Base-by-base conservation (phyloP, 345 rosid species). In the Rubroshorea leprosula region DNA sequence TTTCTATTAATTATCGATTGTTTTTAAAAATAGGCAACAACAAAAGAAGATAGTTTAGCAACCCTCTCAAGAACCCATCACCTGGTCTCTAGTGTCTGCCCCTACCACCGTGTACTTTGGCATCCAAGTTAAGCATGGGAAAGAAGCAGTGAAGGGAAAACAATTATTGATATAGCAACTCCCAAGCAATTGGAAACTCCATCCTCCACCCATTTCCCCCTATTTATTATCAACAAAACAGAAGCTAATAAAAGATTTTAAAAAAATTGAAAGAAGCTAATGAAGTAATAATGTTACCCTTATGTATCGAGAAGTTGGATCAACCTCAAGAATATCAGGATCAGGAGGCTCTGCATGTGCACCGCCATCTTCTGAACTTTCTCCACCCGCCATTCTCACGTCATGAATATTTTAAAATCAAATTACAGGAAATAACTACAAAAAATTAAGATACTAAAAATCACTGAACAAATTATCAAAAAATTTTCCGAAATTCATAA, bases 271-370 rank as follows among this genome's bases (percentile, higher is more conserved):
- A 10, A n/a, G n/a, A 23, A 22, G 23, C 24, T 53, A 17, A 25
- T 57, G 17, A 19, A 8, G 41, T 35, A 3, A 41, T 2, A 45
- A 26, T 39, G 41, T 53, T 80, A 83, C 93, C 84, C 79, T 66
- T 18, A 75, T 72, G 60, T 82, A 86, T 60, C 82, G 79, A 71
- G 61, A 61, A 39, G 89, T 78, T 58, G 87, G 89, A 74, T 86
- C 89, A 43, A 70, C 61, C 80, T 85, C 92, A 1, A 82, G 78
- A 55, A 85, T 70, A 22, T 80, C 74, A 1, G 88, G 81, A 66
- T 82, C 86, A 58, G 83, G 84, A 49, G 85, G 87, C 63, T 76
- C 91, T 17, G 74, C 68, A 68, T 60, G 66, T 0, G 60, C 67
- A 4, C 68, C 55, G 62, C 70, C 58, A 55, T 84, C 83, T 35